phyloP scores from a whole-genome alignment of 331 rosid genomes.

The Telfairia occidentalis region DNA sequence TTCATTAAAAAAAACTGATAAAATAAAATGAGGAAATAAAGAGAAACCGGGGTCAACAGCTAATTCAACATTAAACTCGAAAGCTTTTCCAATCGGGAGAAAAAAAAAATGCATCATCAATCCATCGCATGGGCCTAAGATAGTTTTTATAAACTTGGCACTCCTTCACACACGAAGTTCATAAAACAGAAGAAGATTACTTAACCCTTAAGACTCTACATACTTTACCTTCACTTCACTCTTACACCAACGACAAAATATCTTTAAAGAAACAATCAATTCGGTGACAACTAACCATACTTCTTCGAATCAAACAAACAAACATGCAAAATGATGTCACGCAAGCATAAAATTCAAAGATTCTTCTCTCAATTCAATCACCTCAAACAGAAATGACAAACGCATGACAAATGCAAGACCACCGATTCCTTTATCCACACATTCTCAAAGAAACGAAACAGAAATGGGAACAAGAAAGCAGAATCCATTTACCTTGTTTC shows the following conservation, averaged over 20 bases:
- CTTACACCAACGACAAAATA: background rate
- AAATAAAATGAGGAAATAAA: background rate
- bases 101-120: background rate
- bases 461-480: background rate
- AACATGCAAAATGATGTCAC: background rate
- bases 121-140: background rate
- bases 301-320: background rate
- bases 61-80: background rate
- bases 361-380: background rate
- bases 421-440: background rate
- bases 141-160: background rate
- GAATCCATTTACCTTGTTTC: background rate
- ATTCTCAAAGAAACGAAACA: background rate
- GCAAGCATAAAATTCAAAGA: background rate
- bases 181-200: background rate
- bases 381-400: background rate
- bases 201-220: slow-evolving; percentile 1
- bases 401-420: background rate
- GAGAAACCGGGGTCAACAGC: background rate
- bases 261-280: background rate
- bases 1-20: background rate
- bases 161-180: background rate
- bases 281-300: too few relatives aligned
- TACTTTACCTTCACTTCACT: slow-evolving; percentile 9
- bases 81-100: background rate